Base-by-base conservation (phyloP, 2,329 filamentous ascomycete genomes). In the Colletotrichum tabaci region DNA sequence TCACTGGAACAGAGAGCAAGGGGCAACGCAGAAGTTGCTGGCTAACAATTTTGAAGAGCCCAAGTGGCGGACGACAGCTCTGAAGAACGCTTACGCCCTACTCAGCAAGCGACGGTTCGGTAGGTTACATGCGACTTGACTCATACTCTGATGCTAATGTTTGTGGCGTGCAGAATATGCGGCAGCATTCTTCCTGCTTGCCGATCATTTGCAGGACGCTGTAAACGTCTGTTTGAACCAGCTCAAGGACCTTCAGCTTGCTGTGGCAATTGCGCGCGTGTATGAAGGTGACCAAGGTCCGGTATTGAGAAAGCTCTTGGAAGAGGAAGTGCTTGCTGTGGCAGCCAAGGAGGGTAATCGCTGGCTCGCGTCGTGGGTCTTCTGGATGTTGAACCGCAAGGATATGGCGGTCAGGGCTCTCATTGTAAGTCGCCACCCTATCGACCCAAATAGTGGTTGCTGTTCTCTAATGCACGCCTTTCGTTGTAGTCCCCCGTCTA, bases 41-140 rank as follows among this genome's bases (percentile, higher is more conserved):
- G 88, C 92, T n/a, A 97, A 98, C 77, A 95, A 98, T 80, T 99
- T 99, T 80, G 87, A 90, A 4, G 93, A 98, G 73, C 88, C 91
- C 0, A 92, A 94, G 75, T 98, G 96, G 94, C 93, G 90, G 79
- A 97, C 93, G 1, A 91, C 94, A 5, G 96, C 96, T 0, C 84
- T 97, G 71, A 99, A 99, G 82, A 99, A 99, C 80, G 96, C 96
- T 0, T 99, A 98, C 82, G 96, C 96, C 3, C 83, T 99, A 66
- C 91, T 99, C 79, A 96, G 96, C 74, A 97, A 95, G 82, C 89
- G 94, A 55, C 88, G 96, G 61, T 98, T 98, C 80, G 90, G 93
- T 94, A 81, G 78, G 87, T 44, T 4, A 30, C 23, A 23, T 46
- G 23, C 23, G n/a, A 35, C 21, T 26, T 5, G 21, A 26, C 38